A percentile compares a stretch with the other conserved stretches of the same genome.
Evolutionary conservation across 2,329 filamentous ascomycete genomes (phyloP).

Genomic region (Neoascochyta sp.): DNA sequence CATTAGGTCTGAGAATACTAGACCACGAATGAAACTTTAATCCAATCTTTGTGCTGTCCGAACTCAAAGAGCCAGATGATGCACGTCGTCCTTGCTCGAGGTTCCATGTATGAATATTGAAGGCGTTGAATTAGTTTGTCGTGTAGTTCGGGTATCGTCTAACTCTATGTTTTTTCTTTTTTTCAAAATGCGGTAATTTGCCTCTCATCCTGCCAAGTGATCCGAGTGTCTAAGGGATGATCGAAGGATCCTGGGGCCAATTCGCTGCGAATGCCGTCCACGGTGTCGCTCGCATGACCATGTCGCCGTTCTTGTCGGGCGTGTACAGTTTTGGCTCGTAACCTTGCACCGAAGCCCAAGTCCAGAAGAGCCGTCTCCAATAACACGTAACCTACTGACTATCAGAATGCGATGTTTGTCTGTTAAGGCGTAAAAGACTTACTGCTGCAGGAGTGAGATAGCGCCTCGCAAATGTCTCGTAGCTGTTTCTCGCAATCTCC

Average conservation of each 20-base stretch:
- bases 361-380: conserved; percentile 32
- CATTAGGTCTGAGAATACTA: conserved; percentile 3
- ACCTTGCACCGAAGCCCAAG: conserved; percentile 30
- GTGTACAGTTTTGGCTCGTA: conserved; percentile 29
- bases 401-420: background rate
- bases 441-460: conserved; percentile 34
- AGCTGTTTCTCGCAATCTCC: conserved; percentile 28
- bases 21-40: conserved; percentile 3
- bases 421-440: conserved; percentile 2
- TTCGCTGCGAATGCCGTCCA: conserved; percentile 36
- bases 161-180: no score
- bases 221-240: no score
- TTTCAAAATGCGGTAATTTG: no score
- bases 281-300: conserved; percentile 29
- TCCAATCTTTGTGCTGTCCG: background rate
- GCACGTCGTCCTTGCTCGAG: no score
- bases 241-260: conserved; percentile 29
- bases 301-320: conserved; percentile 20
- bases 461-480: conserved; percentile 29
- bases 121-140: no score
- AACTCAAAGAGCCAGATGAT: background rate
- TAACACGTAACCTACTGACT: conserved; percentile 27
- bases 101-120: no score
- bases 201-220: no score
- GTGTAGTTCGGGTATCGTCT: no score